Base-by-base conservation (phyloP, 306 rosid species). In the barrel medic (Medicago truncatula) region DNA sequence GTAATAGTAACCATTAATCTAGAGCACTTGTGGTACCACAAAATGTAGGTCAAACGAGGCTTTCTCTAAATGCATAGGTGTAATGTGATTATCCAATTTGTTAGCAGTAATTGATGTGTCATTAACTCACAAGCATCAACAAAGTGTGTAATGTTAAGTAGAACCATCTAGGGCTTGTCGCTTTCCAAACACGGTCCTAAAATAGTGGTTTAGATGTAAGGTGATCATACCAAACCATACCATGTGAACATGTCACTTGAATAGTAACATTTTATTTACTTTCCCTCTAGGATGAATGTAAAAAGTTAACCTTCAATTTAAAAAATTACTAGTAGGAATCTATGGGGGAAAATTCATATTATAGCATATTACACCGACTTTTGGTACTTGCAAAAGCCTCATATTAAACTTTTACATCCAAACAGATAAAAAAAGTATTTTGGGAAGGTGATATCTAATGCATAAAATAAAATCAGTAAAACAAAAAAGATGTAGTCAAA, bases 81-180 rank as follows among this genome's bases (percentile, higher is more conserved):
- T 71, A 13, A 49, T 72, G 85, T 77, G 52, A 14, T 77, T 73
- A 68, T 82, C 82, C 76, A 77, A 16, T 72, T 66, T 17, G 85
- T 77, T 82, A 58, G 76, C 16, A 63, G 47, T 44, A 65, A 57
- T 57, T 57, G 44, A 76, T 76, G 47, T 18, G 46, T 21, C 39
- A 34, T 71, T 31, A 76, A 43, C 46, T 74, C 76, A 59, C 34
- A 75, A 75, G 63, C 65, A 56, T 70, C 73, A 62, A 53, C 67
- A 63, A 70, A 70, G 44, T 63, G 60, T 20, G 40, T 13, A 14
- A 70, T 62, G 78, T 44, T 59, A 67, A 68, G 41, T 69, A 56
- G 52, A 70, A 64, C 49, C 34, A 57, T 46, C 59, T 13, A 39
- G 18, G 15, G 11, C 58, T 67, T 41, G 74, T 62, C 39, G 8